Evolutionary conservation across 2,329 filamentous ascomycete species (phyloP).

Genomic region (Podosphaera xanthii): DNA sequence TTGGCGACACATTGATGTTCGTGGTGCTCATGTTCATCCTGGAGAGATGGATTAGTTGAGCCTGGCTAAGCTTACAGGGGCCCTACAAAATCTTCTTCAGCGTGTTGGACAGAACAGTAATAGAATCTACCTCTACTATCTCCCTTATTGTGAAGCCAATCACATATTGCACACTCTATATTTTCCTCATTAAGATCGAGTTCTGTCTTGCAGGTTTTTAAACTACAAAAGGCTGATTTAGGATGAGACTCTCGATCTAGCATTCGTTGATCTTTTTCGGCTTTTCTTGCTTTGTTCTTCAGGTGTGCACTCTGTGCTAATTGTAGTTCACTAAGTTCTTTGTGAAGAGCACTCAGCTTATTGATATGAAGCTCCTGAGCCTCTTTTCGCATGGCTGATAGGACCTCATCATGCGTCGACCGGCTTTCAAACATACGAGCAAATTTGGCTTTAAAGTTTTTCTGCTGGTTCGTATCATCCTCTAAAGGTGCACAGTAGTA

Average conservation of each 20-base stretch:
- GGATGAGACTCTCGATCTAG: conserved; percentile 6
- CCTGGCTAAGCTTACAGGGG: neutral
- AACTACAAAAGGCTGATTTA: conserved; percentile 7
- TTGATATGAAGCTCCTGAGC: conserved; percentile 6
- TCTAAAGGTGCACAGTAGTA: conserved; percentile 11
- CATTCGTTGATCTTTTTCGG: conserved; percentile 7
- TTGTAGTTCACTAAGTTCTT: conserved; percentile 10
- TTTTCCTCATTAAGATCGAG: conserved; percentile 9
- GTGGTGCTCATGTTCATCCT: conserved; percentile 10
- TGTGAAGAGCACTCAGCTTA: conserved; percentile 6
- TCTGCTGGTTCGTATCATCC: conserved; percentile 8
- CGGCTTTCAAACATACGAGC: conserved; percentile 11
- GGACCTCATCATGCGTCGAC: conserved; percentile 9
- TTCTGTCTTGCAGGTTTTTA: conserved; percentile 8
- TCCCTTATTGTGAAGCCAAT: conserved; percentile 11
- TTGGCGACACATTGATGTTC: conserved; percentile 10
- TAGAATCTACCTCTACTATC: conserved; percentile 4
- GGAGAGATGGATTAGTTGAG: neutral
- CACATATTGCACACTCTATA: conserved; percentile 13
- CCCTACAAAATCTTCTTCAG: conserved; percentile 11
- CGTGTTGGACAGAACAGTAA: conserved; percentile 13
- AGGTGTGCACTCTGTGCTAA: conserved; percentile 13
- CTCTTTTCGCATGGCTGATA: conserved; percentile 11
- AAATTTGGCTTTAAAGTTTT: conserved; percentile 14
- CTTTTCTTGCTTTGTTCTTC: conserved; percentile 12